These are phyloP conservation scores for Ganoderma sp. DNA, from an alignment of 1,284 basidiomycete genomes.

Conservation along the genomic window DNA sequence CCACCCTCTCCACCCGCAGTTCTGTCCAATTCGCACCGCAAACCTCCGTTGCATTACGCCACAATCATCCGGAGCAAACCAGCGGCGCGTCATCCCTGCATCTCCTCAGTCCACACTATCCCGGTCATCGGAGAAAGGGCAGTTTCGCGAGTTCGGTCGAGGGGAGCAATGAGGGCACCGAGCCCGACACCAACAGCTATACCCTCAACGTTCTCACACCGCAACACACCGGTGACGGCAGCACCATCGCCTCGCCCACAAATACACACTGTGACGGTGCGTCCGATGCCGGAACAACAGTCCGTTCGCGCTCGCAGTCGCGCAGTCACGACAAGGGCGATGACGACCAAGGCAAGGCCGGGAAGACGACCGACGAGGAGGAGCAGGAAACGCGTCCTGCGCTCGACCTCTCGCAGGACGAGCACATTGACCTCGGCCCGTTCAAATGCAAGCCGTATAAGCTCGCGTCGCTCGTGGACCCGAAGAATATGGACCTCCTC, in stretches of 20 bases:
- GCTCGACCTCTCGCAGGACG: constrained; percentile 57
- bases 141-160: constrained; percentile 49
- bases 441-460: constrained; percentile 76
- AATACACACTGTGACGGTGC: constrained; percentile 46
- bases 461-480: constrained; percentile 89
- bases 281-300: constrained; percentile 38
- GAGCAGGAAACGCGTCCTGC: constrained; percentile 40
- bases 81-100: constrained; percentile 61
- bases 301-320: constrained; percentile 36
- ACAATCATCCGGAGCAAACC: constrained; percentile 71
- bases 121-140: constrained; percentile 55
- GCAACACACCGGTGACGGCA: constrained; percentile 38
- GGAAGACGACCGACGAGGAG: constrained; percentile 37
- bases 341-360: constrained; percentile 25
- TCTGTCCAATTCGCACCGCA: constrained; percentile 56
- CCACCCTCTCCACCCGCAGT: constrained; percentile 70
- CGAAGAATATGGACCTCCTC: constrained; percentile 78
- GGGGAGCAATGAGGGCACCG: constrained; percentile 48
- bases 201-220: constrained; percentile 34
- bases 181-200: constrained; percentile 43
- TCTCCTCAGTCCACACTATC: constrained; percentile 54
- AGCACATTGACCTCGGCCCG: constrained; percentile 70
- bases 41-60: constrained; percentile 65
- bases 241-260: constrained; percentile 45
- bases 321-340: constrained; percentile 33